Evolutionary conservation across 2,329 filamentous ascomycete genomes (phyloP), one percentile per base, ranked within the genome.

Genomic region (Diplocarpon mali): DNA sequence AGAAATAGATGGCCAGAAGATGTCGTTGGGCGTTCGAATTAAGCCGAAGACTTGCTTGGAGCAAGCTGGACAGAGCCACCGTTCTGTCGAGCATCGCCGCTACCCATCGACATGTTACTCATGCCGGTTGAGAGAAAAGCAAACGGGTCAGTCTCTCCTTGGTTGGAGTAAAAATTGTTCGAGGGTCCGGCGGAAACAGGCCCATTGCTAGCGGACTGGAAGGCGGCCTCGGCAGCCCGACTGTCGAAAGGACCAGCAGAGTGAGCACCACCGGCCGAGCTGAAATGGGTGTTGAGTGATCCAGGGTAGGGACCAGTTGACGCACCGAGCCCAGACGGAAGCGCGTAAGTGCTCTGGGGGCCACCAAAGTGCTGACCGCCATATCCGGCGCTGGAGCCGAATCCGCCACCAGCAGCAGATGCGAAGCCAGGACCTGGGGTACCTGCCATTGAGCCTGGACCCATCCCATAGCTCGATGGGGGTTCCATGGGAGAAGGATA

Each of bases 401-500:
- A 90, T 7, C 73, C 75, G 45, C 77, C 75, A 45, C 77, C 76
- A 51, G 75, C 76, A 44, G 76, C 77, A 44, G 83, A 81, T 43
- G 83, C 75, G 57, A 87, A 88, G 17, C 77, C 87, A 11, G 85
- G 85, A 9, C 83, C 87, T 20, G 85, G 83, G 28, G 79, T 88
- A 52, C 84, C 86, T 41, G 77, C 78, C 79, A 95, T 93, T n/a
- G 85, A 88, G 44, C 79, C 83, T 47, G 86, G 85, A 42, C 80
- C 83, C 84, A 93, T 92, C 57, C 80, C 79, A 61, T 90, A 95
- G 61, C 79, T 81, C 27, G 85, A 83, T 1, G 83, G 77, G 39
- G 83, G 80, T 51, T 95, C 88, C 83, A 95, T 94, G 15, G 85
- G 82, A 10, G 86, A 89, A 12, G 86, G 83, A 67, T 92, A 95